A percentile compares a stretch with the other conserved stretches of the same genome.
These are phyloP conservation scores for Cladosporium sp. DNA, from an alignment of 2,329 filamentous ascomycete genomes.

Conservation along the genomic window DNA sequence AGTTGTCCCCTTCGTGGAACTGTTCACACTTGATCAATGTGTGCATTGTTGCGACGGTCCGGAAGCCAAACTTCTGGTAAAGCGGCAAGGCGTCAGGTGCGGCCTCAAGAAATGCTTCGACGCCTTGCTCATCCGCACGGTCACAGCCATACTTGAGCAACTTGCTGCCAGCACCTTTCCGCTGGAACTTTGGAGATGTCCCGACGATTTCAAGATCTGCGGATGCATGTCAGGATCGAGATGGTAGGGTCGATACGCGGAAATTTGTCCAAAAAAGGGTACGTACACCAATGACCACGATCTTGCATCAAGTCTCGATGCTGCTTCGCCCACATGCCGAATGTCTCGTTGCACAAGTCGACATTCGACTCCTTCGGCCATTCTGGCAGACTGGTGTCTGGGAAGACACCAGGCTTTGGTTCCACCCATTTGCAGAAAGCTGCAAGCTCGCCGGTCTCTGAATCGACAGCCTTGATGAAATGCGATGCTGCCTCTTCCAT, in stretches of 20 bases:
- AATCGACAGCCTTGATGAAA: constrained; percentile 30
- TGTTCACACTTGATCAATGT: constrained; percentile 31
- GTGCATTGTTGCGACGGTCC: constrained; percentile 25
- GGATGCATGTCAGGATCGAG: neutral
- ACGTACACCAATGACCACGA: constrained; percentile 33
- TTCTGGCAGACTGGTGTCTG: constrained; percentile 24
- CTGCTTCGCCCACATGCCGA: constrained; percentile 29
- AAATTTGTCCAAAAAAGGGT: neutral
- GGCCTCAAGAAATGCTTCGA: constrained; percentile 42
- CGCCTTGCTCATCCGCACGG: constrained; percentile 39
- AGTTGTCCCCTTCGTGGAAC: constrained; percentile 17
- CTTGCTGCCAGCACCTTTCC: constrained; percentile 40
- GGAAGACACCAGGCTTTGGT: constrained; percentile 23
- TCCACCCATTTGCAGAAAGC: constrained; percentile 31
- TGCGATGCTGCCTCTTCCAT: constrained; percentile 26
- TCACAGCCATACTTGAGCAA: constrained; percentile 41
- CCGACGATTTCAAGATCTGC: constrained; percentile 35
- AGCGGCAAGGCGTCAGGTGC: constrained; percentile 37
- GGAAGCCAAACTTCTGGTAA: constrained; percentile 42
- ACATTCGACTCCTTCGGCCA: constrained; percentile 31
- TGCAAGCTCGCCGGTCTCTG: constrained; percentile 22
- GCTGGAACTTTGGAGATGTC: constrained; percentile 41
- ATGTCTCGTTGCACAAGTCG: constrained; percentile 29
- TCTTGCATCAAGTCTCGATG: constrained; percentile 29
- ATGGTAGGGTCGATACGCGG: no score